Conservation (phyloP, 2,329 filamentous ascomycete species). For the Pyrenochaeta sp. region DNA sequence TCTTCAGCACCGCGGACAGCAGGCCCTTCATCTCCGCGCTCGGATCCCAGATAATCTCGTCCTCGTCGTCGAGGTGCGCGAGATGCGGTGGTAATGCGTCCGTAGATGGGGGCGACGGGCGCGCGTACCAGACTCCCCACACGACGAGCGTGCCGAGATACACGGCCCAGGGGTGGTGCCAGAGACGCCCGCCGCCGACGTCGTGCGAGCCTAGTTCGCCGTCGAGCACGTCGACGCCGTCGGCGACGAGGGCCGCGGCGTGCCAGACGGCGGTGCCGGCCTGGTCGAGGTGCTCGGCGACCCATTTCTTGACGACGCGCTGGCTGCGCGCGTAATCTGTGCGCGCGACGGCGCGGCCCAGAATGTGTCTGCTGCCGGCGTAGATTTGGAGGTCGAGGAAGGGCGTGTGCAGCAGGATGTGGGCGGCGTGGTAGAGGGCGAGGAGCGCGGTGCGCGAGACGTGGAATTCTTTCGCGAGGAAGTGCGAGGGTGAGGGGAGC, state of each 20-base stretch:
- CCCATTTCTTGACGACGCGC: constrained; percentile 62
- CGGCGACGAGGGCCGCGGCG: constrained; percentile 60
- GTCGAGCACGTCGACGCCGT: constrained; percentile 58
- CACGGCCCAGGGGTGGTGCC: constrained; percentile 69
- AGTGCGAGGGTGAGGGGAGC: constrained; percentile 37
- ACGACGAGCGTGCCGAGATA: constrained; percentile 66
- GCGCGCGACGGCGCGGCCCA: constrained; percentile 62
- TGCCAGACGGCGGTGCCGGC: constrained; percentile 61
- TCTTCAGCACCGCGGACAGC: constrained; percentile 50
- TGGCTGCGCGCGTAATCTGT: constrained; percentile 60
- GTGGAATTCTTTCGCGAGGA: constrained; percentile 52
- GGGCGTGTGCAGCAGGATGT: constrained; percentile 64
- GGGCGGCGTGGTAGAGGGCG: constrained; percentile 66
- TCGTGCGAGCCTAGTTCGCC: constrained; percentile 37
- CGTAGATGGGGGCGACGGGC: constrained; percentile 17
- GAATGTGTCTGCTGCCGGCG: constrained; percentile 65
- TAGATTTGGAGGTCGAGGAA: constrained; percentile 69
- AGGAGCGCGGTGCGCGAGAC: constrained; percentile 59
- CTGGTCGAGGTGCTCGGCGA: constrained; percentile 32
- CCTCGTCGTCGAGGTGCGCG: constrained; percentile 43
- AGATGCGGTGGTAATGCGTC: constrained; percentile 7
- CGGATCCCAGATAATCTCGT: constrained; percentile 61
- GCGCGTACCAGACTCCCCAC: constrained; percentile 64
- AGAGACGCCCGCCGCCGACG: constrained; percentile 59
- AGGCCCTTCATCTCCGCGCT: constrained; percentile 58